Conservation (phyloP, 176 grass and related monocot species). For the Phragmites australis region DNA sequence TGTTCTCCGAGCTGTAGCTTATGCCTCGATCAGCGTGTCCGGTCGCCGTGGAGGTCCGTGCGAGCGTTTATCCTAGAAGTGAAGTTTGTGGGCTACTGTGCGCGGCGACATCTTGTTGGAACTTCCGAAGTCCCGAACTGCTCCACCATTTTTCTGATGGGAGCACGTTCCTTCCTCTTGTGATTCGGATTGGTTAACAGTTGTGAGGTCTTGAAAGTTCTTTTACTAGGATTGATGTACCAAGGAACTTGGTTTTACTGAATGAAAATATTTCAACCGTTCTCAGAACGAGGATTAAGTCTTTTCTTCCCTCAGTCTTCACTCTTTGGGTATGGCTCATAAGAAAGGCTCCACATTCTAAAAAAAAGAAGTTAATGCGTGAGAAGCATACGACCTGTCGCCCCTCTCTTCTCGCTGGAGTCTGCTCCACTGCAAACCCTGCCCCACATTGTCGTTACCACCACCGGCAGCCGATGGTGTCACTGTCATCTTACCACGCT, state of each 20-base stretch:
- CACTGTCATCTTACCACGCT: no score
- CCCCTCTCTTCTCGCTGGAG: no score
- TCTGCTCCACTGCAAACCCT: no score
- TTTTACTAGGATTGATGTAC: constrained; percentile 26
- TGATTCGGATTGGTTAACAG: constrained; percentile 19
- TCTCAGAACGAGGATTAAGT: not conserved
- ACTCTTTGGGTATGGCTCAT: not conserved
- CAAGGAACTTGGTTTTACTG: constrained; percentile 42
- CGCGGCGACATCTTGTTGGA: constrained; percentile 19
- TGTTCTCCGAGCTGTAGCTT: constrained; percentile 40
- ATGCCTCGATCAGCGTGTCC: not conserved
- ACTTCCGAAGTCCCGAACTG: constrained; percentile 32
- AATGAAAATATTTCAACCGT: constrained; percentile 26
- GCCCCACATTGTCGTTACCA: no score
- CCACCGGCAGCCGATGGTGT: no score
- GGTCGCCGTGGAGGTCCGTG: not conserved
- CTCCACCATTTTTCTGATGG: constrained; percentile 43
- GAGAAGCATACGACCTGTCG: no score
- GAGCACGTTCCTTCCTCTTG: constrained; percentile 48
- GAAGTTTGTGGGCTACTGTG: constrained; percentile 23
- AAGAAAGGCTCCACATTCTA: no score
- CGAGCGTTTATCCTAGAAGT: not conserved
- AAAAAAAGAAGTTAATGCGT: no score
- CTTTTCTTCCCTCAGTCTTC: not conserved
- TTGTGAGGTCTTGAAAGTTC: constrained; percentile 1